Conservation (phyloP, 2,329 filamentous ascomycete genomes). For the Fusarium devonianum region DNA sequence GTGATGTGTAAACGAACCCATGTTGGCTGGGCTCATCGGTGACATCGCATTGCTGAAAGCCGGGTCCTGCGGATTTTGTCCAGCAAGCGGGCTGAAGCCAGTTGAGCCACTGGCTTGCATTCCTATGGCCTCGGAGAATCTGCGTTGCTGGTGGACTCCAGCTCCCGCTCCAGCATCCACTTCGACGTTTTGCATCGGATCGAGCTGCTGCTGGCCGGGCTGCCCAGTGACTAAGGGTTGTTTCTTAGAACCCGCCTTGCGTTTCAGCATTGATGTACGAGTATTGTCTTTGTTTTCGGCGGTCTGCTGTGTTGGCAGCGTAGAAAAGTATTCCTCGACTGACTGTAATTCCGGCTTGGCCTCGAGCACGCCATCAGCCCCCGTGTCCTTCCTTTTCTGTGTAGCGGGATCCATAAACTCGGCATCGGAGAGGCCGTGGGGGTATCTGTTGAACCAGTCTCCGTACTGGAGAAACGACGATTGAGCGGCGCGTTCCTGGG, state of each 20-base stretch:
- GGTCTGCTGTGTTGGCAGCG: conserved; percentile 67
- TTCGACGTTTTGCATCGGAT: conserved; percentile 31
- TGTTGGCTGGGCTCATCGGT: conserved; percentile 60
- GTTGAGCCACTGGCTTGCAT: conserved; percentile 51
- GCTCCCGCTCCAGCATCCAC: conserved; percentile 17
- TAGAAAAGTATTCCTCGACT: conserved; percentile 92
- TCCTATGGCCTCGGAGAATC: conserved; percentile 52
- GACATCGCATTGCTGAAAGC: conserved; percentile 59
- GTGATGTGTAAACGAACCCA: conserved; percentile 50
- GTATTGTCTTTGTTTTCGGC: conserved; percentile 48
- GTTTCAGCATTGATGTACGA: conserved; percentile 42
- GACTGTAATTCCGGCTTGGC: conserved; percentile 91
- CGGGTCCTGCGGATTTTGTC: conserved; percentile 51
- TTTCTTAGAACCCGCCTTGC: conserved; percentile 51
- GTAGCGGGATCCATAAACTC: conserved; percentile 81
- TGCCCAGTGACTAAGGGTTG: conserved; percentile 20
- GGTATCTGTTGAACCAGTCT: conserved; percentile 96
- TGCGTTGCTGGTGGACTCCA: conserved; percentile 44
- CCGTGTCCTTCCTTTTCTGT: conserved; percentile 74
- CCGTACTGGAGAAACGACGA: conserved; percentile 89
- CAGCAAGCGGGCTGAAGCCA: conserved; percentile 51
- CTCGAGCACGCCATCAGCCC: conserved; percentile 86
- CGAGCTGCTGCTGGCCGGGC: conserved; percentile 29
- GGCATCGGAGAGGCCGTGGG: conserved; percentile 84
- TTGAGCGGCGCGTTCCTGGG: conserved; percentile 55